These are phyloP conservation scores for Citrus mangshanensis DNA, from an alignment of 345 rosid genomes.

Conservation along the genomic window DNA sequence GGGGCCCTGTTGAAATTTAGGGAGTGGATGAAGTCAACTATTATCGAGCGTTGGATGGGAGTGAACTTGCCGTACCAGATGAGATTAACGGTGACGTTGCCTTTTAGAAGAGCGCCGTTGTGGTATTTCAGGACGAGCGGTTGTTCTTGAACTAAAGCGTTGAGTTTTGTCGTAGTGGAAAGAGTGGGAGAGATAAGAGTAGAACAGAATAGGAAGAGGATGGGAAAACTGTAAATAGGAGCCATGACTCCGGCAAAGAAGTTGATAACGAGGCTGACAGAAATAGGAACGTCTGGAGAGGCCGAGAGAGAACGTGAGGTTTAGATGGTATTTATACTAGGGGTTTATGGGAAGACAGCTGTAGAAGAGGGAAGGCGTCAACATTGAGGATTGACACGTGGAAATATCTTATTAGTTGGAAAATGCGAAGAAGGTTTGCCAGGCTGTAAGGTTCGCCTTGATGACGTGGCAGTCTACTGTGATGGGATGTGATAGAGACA, in stretches of 20 bases:
- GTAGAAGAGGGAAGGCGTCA: conserved; percentile 19
- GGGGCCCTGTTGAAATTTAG: conserved; percentile 26
- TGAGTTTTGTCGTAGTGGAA: conserved; percentile 17
- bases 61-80: conserved; percentile 86
- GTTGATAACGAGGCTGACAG: background rate
- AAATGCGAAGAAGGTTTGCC: background rate
- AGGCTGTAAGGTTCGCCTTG: conserved; percentile 12
- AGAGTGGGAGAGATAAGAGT: conserved; percentile 16
- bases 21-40: conserved; percentile 75
- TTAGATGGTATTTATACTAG: conserved; percentile 13
- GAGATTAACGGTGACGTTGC: conserved; percentile 61
- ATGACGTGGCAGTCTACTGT: conserved; percentile 14
- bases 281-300: too few species aligned
- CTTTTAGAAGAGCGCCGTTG: conserved; percentile 60
- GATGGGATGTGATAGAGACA: background rate
- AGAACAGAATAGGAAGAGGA: conserved; percentile 19
- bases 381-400: conserved; percentile 14
- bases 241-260: conserved; percentile 28
- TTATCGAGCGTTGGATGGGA: conserved; percentile 61
- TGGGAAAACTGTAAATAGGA: conserved; percentile 31
- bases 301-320: background rate
- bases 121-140: conserved; percentile 72
- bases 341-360: conserved; percentile 18
- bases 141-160: conserved; percentile 66
- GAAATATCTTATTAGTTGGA: conserved; percentile 2